Percentiles rank a stretch among this genome's conserved stretches.
Conservation (phyloP, 2,329 filamentous ascomycete genomes). For the Cyclaneusma minus region DNA sequence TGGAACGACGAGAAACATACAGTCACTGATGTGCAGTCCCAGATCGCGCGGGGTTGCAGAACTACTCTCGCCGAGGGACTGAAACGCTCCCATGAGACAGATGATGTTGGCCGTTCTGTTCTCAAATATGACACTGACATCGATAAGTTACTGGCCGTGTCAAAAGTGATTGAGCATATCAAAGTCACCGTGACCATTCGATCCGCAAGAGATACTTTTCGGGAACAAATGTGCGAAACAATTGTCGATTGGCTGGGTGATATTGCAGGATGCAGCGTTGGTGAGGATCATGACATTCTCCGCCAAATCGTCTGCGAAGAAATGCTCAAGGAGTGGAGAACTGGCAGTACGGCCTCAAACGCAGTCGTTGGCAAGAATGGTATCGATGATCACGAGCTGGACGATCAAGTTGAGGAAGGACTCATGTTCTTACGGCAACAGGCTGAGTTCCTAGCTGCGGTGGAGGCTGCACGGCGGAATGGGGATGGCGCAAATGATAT, state of each 20-base stretch:
- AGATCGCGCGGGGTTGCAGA: conserved; percentile 78
- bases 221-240: conserved; percentile 96
- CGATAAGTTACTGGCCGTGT: conserved; percentile 57
- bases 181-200: conserved; percentile 91
- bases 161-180: conserved; percentile 82
- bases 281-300: conserved; percentile 63
- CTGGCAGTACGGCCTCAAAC: conserved; percentile 72
- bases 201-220: conserved; percentile 84
- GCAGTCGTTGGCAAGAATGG: conserved; percentile 62
- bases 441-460: conserved; percentile 6
- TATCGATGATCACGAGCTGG: conserved; percentile 63
- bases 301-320: conserved; percentile 80
- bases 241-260: conserved; percentile 94
- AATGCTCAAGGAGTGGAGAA: conserved; percentile 72
- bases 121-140: conserved; percentile 64
- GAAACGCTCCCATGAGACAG: conserved; percentile 70
- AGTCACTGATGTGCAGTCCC: conserved; percentile 74
- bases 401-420: conserved; percentile 18
- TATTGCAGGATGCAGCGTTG: conserved; percentile 78
- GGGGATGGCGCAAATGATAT: conserved; percentile 17
- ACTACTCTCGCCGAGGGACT: conserved; percentile 54
- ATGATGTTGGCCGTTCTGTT: conserved; percentile 75
- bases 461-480: conserved; percentile 12
- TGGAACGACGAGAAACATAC: conserved; percentile 99
- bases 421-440: conserved; percentile 7